Conservation (phyloP, 176 grass and related monocot species). For the Poa annua region DNA sequence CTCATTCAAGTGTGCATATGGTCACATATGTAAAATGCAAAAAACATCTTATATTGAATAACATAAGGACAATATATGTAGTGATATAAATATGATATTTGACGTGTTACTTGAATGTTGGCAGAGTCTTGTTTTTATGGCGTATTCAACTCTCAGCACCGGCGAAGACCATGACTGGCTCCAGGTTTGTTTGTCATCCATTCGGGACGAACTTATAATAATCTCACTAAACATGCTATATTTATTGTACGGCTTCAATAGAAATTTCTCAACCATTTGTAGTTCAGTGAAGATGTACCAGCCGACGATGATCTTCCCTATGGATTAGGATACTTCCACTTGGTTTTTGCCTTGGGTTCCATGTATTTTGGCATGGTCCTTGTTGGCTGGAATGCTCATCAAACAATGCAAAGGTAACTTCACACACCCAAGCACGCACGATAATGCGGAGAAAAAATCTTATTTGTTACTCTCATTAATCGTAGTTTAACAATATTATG, state of each 20-base stretch:
- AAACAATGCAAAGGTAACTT: constrained; percentile 71
- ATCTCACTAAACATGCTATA: not conserved
- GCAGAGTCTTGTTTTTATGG: not conserved
- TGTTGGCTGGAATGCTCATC: constrained; percentile 71
- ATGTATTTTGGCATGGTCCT: constrained; percentile 96
- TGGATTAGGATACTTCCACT: constrained; percentile 86
- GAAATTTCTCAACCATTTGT: not conserved
- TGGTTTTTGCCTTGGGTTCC: constrained; percentile 87
- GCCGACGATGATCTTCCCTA: not conserved
- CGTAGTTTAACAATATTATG: not conserved
- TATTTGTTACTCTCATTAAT: not conserved
- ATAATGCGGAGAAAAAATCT: not conserved
- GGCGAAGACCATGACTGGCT: not conserved
- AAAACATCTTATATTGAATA: too few species aligned
- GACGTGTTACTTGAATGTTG: not conserved
- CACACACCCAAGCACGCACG: not conserved
- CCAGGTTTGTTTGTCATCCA: not conserved
- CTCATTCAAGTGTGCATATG: too few species aligned
- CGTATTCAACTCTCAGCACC: not conserved
- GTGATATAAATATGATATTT: not conserved
- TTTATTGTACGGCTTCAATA: not conserved
- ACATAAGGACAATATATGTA: not conserved
- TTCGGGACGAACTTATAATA: not conserved
- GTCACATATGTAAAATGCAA: too few species aligned
- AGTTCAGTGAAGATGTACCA: not conserved